These are phyloP conservation scores for Anthostomella pinea DNA, from an alignment of 2,329 filamentous ascomycete species.

Conservation along the genomic window DNA sequence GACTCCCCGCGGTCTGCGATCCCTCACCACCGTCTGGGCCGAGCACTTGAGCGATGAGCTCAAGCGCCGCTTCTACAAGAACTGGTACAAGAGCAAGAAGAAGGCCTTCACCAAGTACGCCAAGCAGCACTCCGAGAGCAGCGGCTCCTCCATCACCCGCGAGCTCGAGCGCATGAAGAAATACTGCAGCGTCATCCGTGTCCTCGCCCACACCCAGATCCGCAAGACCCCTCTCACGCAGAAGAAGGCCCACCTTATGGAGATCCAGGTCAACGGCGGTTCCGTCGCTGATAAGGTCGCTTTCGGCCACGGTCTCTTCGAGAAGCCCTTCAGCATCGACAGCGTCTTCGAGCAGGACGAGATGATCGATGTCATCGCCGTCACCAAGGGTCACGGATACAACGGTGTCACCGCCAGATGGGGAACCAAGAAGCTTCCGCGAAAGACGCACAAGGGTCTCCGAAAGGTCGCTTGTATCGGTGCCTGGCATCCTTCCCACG, in stretches of 20 bases:
- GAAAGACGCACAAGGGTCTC: conserved; percentile 99
- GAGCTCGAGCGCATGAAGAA: conserved; percentile 99
- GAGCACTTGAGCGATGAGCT: conserved; percentile 98
- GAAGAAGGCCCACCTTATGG: conserved; percentile 99
- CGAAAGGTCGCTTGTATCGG: conserved; percentile 99
- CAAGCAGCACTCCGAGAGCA: conserved; percentile 98
- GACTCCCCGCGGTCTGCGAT: conserved; percentile 98
- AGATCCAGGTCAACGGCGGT: conserved; percentile 99
- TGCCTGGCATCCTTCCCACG: conserved; percentile 99
- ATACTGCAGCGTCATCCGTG: conserved; percentile 99
- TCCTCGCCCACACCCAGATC: conserved; percentile 99
- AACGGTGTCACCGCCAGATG: conserved; percentile 95
- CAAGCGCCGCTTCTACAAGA: conserved; percentile 99
- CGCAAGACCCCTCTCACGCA: conserved; percentile 99
- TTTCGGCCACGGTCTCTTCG: conserved; percentile 92
- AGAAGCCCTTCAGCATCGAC: conserved; percentile 95
- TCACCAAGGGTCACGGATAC: conserved; percentile 99
- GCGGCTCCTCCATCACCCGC: conserved; percentile 84
- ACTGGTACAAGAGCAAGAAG: conserved; percentile 99
- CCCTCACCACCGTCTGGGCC: conserved; percentile 98
- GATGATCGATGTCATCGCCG: conserved; percentile 98
- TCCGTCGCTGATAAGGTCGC: conserved; percentile 94
- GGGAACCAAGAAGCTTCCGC: conserved; percentile 99
- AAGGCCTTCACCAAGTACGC: conserved; percentile 99
- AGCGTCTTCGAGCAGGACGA: conserved; percentile 98